These are phyloP conservation scores for Austroboletus eburneus DNA, from an alignment of 768 basidiomycete species.

Conservation along the genomic window DNA sequence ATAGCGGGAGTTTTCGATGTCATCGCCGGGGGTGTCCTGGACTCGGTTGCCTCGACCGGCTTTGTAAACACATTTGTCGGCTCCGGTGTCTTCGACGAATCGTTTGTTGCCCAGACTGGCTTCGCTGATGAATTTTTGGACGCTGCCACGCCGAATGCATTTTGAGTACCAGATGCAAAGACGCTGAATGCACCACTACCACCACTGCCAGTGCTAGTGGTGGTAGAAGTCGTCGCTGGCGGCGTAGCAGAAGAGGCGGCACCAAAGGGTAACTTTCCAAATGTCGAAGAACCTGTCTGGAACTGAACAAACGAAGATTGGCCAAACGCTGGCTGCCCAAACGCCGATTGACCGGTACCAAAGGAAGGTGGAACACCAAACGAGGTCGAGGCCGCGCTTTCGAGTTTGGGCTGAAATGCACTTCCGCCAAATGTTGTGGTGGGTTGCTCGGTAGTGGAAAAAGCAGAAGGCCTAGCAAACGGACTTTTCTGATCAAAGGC, in stretches of 20 bases:
- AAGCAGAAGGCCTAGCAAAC: slow-evolving; percentile 23
- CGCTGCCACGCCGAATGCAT: slow-evolving; percentile 26
- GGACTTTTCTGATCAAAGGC: slow-evolving; percentile 24
- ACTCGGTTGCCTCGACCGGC: slow-evolving; percentile 6
- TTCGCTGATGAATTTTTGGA: slow-evolving; percentile 18
- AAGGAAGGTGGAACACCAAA: slow-evolving; percentile 33
- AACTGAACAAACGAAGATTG: slow-evolving; percentile 30
- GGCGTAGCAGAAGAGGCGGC: slow-evolving; percentile 10
- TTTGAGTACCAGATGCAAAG: slow-evolving; percentile 28
- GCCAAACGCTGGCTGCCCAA: slow-evolving; percentile 40
- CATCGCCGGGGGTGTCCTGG: slow-evolving; percentile 11
- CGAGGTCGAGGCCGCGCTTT: slow-evolving; percentile 16
- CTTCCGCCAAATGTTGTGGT: slow-evolving; percentile 13
- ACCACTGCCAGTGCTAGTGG: too few species aligned
- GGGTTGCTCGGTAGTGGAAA: slow-evolving; percentile 13
- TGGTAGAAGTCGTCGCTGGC: slow-evolving; percentile 8
- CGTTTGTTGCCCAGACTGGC: slow-evolving; percentile 19
- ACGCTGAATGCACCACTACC: slow-evolving; percentile 35
- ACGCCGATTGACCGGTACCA: slow-evolving; percentile 30
- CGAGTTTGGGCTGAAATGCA: slow-evolving; percentile 13
- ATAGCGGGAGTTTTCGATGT: slow-evolving; percentile 1
- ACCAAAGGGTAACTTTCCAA: slow-evolving; percentile 23
- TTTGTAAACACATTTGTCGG: slow-evolving; percentile 7
- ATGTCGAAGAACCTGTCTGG: slow-evolving; percentile 10
- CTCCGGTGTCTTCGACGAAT: slow-evolving; percentile 10